phyloP scores from a whole-genome alignment of 2,329 filamentous ascomycete genomes.

The Stagonosporopsis rhizophila region DNA sequence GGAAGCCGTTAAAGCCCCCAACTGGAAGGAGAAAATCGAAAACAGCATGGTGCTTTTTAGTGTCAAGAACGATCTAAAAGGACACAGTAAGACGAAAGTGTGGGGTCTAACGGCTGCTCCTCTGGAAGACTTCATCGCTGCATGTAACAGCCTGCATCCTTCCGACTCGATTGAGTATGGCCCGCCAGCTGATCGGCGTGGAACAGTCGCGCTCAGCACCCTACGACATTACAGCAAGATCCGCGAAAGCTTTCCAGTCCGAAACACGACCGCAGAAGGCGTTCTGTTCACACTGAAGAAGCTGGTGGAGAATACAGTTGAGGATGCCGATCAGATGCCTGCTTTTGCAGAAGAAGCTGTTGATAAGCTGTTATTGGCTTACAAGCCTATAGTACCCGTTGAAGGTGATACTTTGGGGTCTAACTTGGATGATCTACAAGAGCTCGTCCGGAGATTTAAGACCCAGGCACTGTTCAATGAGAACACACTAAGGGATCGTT shows the following conservation, averaged over 20 bases:
- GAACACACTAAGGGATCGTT: slow-evolving; percentile 41
- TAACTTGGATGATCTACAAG: slow-evolving; percentile 5
- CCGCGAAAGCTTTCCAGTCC: slow-evolving; percentile 26
- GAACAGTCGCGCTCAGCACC: slow-evolving; percentile 45
- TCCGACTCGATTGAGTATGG: slow-evolving; percentile 65
- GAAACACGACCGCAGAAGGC: slow-evolving; percentile 40
- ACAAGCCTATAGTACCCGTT: slow-evolving; percentile 12
- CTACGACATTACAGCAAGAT: slow-evolving; percentile 27
- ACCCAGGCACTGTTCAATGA: slow-evolving; percentile 31
- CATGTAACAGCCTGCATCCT: slow-evolving; percentile 62
- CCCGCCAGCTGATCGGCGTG: slow-evolving; percentile 55
- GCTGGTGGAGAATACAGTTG: slow-evolving; percentile 41
- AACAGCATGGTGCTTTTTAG: slow-evolving; percentile 54
- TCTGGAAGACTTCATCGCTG: slow-evolving; percentile 56
- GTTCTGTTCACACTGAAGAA: slow-evolving; percentile 45
- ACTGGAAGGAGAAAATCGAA: slow-evolving; percentile 52
- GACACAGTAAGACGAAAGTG: slow-evolving; percentile 57
- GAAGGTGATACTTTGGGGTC: not conserved
- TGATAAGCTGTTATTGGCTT: slow-evolving; percentile 29
- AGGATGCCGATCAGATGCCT: slow-evolving; percentile 33
- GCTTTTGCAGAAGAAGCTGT: slow-evolving; percentile 32
- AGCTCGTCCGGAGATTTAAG: slow-evolving; percentile 32
- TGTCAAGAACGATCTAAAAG: slow-evolving; percentile 58
- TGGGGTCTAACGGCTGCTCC: slow-evolving; percentile 62
- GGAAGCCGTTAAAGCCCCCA: slow-evolving; percentile 25